Base-by-base conservation (phyloP, 805 yeast genomes). In the Sugiyamaella floridensis region DNA sequence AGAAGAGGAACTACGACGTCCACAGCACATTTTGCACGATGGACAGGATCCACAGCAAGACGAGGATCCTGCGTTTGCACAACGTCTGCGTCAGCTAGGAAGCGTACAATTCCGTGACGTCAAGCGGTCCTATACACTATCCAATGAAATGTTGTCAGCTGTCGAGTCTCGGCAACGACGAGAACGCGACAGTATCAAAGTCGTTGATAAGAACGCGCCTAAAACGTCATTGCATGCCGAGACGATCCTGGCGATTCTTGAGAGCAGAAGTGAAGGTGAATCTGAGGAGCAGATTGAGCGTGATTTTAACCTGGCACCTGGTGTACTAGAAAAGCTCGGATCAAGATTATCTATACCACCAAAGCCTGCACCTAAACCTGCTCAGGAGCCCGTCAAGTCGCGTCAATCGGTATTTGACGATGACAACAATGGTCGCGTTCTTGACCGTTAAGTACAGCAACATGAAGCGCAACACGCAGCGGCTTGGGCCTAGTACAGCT, bases 31-130 rank as follows among this genome's bases (percentile, higher is more conserved):
- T 12, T 32, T 16, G 8, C 15, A 55, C 73, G 75, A 62, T 82
- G 85, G 9, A 75, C 68, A 8, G 26, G 57, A 57, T 18, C 37
- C 37, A 11, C 55, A 41, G 22, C 12, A 3, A 4, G 46, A 51
- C n/a, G 53, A 53, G 12, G 54, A 41, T 14, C 45, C 47, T 2
- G 53, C 43, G n/a, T 48, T 62, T 5, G 57, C 59, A 1, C 51
- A 53, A 10, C 45, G 66, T 12, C 53, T 63, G 41, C 47, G 42
- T 22, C 53, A 56, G 26, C 50, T 63, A 32, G 66, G 66, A 1
- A 58, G 55, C 1, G 63, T 59, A 9, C 45, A 58, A 41, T 52
- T 42, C 41, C 50, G 34, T n/a, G 55, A 52, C 6, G 14, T 44
- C 22, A 45, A 48, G 7, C 45, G 40, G 11, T n/a, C 50, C 10